Conservation (phyloP, 2,329 filamentous ascomycete genomes). For the Raffaelea deltoideospora region DNA sequence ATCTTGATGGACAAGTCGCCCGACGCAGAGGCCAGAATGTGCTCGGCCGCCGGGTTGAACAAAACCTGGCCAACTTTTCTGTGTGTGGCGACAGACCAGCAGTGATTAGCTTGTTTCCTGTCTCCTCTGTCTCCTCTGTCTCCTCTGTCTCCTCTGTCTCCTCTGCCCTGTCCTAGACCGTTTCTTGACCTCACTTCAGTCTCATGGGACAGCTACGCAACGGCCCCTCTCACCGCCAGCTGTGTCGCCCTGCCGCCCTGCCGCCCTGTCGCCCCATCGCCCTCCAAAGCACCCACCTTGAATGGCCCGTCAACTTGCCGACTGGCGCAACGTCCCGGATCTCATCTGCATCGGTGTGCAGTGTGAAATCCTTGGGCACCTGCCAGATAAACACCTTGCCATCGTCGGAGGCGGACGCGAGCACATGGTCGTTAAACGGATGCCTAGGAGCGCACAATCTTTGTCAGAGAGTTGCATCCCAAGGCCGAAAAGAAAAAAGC, state of each 20-base stretch:
- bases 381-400: conserved; percentile 96
- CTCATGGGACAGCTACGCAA: too few species aligned
- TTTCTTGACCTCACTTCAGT: too few species aligned
- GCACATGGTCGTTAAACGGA: conserved; percentile 85
- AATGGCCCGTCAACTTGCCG: conserved; percentile 71
- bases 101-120: neutral
- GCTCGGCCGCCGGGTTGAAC: conserved; percentile 93
- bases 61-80: conserved; percentile 97
- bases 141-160: neutral
- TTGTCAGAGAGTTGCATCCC: neutral
- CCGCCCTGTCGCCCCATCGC: too few species aligned
- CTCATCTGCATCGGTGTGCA: conserved; percentile 75
- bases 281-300: conserved; percentile 64
- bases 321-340: conserved; percentile 67
- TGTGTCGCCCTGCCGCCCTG: too few species aligned
- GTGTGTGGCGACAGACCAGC: conserved; percentile 10
- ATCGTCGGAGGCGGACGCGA: conserved; percentile 91
- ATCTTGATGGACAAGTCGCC: conserved; percentile 91
- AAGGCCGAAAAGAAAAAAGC: conserved; percentile 8
- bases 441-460: conserved; percentile 62
- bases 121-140: neutral
- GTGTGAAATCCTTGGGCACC: conserved; percentile 74
- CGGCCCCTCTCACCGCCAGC: too few species aligned
- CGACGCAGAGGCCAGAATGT: conserved; percentile 86
- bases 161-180: too few species aligned